Base-by-base conservation (phyloP, 805 yeast species). In the Barnettozyma botsteinii region DNA sequence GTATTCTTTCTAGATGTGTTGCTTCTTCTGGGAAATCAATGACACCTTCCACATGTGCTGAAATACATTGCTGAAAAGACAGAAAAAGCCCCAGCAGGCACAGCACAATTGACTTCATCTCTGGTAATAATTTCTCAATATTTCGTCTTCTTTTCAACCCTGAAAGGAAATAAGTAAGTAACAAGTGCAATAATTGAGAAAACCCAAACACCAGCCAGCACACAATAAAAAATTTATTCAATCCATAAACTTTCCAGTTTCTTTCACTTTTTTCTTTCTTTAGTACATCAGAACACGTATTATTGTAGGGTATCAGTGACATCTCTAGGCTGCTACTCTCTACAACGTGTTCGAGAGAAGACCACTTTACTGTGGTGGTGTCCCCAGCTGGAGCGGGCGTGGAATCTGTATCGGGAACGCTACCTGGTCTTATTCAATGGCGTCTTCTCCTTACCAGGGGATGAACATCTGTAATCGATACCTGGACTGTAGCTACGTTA, bases 371-470 rank as follows among this genome's bases (percentile, higher is more conserved):
- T 24, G 41, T 46, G 48, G 44, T 44, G 29, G 18, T 15, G 50
- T 35, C 49, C 51, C 64, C 58, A 60, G 65, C 64, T 60, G 65
- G 64, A 60, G 62, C 49, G 50, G 51, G 35, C 51, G 51, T 45
- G 50, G 48, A 41, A 37, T 26, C 17, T 31, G 10, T 31, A 19
- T 34, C 36, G 30, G 43, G 35, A 26, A 37, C 47, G 50, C 50
- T 44, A 43, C 41, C 35, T 29, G 33, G 44, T 20, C 19, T 32
- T 20, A 14, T 39, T 57, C 62, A 26, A 47, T 59, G 55, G 55
- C 55, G 51, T 54, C 54, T 43, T 52, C 61, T 60, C 65, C 65
- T 60, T 60, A 60, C 65, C 65, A 59, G 59, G 62, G 50, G 52
- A 45, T 55, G 42, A 35, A 60, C 63, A 60, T 40, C 37, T n/a